Percentiles rank a stretch among this genome's conserved stretches.
Evolutionary conservation across 768 basidiomycete species (phyloP).

Genomic region (Holtermanniella nyarrowii): DNA sequence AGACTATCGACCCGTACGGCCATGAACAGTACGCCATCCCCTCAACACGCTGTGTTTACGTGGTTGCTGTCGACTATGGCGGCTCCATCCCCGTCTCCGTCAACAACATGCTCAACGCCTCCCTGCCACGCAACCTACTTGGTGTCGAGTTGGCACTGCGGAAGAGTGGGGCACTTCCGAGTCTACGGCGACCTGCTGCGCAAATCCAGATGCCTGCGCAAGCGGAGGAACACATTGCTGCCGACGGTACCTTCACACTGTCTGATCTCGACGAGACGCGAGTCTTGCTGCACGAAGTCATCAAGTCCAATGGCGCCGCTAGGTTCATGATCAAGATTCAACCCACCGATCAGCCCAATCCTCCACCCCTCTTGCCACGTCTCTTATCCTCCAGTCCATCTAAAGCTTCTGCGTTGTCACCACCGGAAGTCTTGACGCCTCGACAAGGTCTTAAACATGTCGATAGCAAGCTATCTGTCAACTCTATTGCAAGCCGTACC

Average conservation of each 20-base stretch:
- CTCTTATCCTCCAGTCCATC: background rate
- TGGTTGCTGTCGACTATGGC: slow-evolving; percentile 75
- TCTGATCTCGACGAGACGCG: slow-evolving; percentile 23
- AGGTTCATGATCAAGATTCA: slow-evolving; percentile 26
- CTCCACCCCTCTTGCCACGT: background rate
- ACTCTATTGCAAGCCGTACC: slow-evolving; percentile 2
- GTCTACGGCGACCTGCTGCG: slow-evolving; percentile 58
- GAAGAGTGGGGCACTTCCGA: slow-evolving; percentile 54
- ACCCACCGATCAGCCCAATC: slow-evolving; percentile 8
- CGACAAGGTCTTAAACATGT: background rate
- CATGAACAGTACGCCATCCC: slow-evolving; percentile 90
- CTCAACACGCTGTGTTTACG: slow-evolving; percentile 73
- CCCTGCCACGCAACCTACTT: slow-evolving; percentile 60
- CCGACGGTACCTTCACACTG: slow-evolving; percentile 28
- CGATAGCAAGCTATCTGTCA: background rate
- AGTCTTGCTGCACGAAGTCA: slow-evolving; percentile 16
- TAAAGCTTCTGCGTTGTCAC: background rate
- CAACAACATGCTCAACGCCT: slow-evolving; percentile 73
- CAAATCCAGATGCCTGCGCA: slow-evolving; percentile 40
- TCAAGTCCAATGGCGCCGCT: slow-evolving; percentile 20
- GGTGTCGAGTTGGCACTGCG: slow-evolving; percentile 66
- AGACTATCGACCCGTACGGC: slow-evolving; percentile 92
- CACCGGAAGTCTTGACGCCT: background rate
- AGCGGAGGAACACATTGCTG: slow-evolving; percentile 5
- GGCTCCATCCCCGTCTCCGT: slow-evolving; percentile 75